Evolutionary conservation across 1,139 yeast species (phyloP).

Genomic region (Diutina neorugosa): DNA sequence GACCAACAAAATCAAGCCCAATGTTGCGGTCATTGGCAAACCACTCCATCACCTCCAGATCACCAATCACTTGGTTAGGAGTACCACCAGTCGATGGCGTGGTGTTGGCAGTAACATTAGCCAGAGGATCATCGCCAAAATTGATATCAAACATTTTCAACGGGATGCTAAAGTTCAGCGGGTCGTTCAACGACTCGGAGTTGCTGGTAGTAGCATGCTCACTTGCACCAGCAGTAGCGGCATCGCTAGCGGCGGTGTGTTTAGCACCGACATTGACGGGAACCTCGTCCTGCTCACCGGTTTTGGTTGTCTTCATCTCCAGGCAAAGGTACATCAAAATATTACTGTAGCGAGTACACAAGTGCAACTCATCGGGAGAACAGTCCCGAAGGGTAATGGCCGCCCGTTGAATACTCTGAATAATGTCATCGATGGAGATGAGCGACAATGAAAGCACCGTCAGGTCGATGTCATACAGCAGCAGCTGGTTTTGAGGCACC

Average conservation of each 20-base stretch:
- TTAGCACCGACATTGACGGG: neutral
- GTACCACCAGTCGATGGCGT: neutral
- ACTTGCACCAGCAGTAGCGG: neutral
- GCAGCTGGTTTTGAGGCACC: constrained; percentile 6
- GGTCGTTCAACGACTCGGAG: neutral
- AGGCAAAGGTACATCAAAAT: constrained; percentile 68
- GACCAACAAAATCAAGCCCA: constrained; percentile 80
- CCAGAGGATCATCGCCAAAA: neutral
- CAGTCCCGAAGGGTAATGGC: constrained; percentile 71
- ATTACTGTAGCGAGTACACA: constrained; percentile 71
- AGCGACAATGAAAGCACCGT: constrained; percentile 50
- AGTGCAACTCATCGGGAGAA: constrained; percentile 80
- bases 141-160: neutral
- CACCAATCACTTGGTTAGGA: constrained; percentile 9
- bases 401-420: constrained; percentile 55
- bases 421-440: constrained; percentile 59
- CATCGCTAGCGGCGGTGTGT: neutral
- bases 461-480: constrained; percentile 26
- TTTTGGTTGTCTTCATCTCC: constrained; percentile 43
- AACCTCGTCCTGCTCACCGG: neutral
- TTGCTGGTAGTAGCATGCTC: neutral
- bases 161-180: neutral
- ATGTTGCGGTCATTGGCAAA: constrained; percentile 52
- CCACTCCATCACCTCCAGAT: constrained; percentile 60
- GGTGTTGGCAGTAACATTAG: neutral